phyloP scores from a whole-genome alignment of 495 filamentous ascomycete species.

The Lasiosphaeria miniovina region DNA sequence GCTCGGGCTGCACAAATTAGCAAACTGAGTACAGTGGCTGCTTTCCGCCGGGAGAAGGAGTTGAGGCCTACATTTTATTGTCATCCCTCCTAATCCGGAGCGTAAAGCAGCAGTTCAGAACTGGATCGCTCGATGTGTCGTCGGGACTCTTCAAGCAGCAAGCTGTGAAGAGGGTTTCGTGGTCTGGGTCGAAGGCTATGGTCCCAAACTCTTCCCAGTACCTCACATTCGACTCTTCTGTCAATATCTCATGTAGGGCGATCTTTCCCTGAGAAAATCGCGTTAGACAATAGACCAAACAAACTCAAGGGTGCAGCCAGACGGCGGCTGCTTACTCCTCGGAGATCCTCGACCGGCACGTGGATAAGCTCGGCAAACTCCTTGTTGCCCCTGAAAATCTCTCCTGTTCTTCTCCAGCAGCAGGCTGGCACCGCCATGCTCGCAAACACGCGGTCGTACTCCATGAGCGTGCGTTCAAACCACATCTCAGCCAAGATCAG shows the following conservation, averaged over 20 bases:
- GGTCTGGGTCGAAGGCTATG: constrained; percentile 95
- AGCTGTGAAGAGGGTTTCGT: constrained; percentile 94
- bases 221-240: constrained; percentile 87
- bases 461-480: constrained; percentile 93
- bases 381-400: constrained; percentile 96
- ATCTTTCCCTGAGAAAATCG: constrained; percentile 70
- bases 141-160: constrained; percentile 88
- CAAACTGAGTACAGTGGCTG: background rate
- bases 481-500: constrained; percentile 95
- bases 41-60: background rate
- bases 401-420: constrained; percentile 93
- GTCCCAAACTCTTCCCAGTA: constrained; percentile 99
- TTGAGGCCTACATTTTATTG: constrained; percentile 82
- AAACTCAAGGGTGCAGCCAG: too few relatives aligned
- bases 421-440: constrained; percentile 98
- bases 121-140: constrained; percentile 63
- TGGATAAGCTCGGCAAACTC: constrained; percentile 98
- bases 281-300: constrained; percentile 6
- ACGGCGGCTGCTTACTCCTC: constrained; percentile 66
- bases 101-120: constrained; percentile 93
- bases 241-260: constrained; percentile 91
- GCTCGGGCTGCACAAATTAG: constrained; percentile 61
- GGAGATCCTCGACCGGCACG: constrained; percentile 82
- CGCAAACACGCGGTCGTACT: constrained; percentile 97
- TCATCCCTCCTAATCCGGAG: constrained; percentile 93